Percentiles rank a stretch among this genome's conserved stretches.
These are phyloP conservation scores for Hypoxylon sp. DNA, from an alignment of 2,329 filamentous ascomycete genomes.

Conservation along the genomic window DNA sequence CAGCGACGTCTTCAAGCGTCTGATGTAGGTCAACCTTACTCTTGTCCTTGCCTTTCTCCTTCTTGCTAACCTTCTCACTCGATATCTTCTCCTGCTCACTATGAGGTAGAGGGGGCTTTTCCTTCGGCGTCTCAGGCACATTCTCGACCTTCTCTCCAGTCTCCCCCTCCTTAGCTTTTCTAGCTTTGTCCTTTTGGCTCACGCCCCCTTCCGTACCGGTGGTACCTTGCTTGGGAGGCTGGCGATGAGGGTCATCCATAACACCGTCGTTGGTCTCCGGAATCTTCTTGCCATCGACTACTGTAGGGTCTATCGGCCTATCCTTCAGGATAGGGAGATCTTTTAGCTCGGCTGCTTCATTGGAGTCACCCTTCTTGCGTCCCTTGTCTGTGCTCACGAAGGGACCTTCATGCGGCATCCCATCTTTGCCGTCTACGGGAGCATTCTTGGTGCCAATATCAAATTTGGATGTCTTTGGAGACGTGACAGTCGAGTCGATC, in stretches of 20 bases:
- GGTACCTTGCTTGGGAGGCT: slow-evolving; percentile 84
- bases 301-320: slow-evolving; percentile 66
- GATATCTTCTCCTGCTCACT: slow-evolving; percentile 81
- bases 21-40: slow-evolving; percentile 61
- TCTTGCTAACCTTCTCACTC: slow-evolving; percentile 58
- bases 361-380: slow-evolving; percentile 56
- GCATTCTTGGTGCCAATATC: slow-evolving; percentile 77
- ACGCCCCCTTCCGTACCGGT: slow-evolving; percentile 92
- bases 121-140: slow-evolving; percentile 86
- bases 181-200: slow-evolving; percentile 85
- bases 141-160: slow-evolving; percentile 78
- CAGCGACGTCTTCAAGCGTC: slow-evolving; percentile 59
- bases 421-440: slow-evolving; percentile 92
- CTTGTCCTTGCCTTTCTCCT: slow-evolving; percentile 59
- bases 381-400: slow-evolving; percentile 73
- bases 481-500: slow-evolving; percentile 54
- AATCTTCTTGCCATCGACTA: slow-evolving; percentile 73
- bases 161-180: slow-evolving; percentile 76
- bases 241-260: slow-evolving; percentile 89
- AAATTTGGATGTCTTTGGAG: slow-evolving; percentile 58
- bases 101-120: slow-evolving; percentile 84
- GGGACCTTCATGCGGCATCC: slow-evolving; percentile 92
- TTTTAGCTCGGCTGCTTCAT: slow-evolving; percentile 56
- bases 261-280: slow-evolving; percentile 82
- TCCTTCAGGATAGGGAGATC: slow-evolving; percentile 64